Evolutionary conservation across 139 green algal genomes (phyloP).

Genomic region (Tetraselmis striata): DNA sequence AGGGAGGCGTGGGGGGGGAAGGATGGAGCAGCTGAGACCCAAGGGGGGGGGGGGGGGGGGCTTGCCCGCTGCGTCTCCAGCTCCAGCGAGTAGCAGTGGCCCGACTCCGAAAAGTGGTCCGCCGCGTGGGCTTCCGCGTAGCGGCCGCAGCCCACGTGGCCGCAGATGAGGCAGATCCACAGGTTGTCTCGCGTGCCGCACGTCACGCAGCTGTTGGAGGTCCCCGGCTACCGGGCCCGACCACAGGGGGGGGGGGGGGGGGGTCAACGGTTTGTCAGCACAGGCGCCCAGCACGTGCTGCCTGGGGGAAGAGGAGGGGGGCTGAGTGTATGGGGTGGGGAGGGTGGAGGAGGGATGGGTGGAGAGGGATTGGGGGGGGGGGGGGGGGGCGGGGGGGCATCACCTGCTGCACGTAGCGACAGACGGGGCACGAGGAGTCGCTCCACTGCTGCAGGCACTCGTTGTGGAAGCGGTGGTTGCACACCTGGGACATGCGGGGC

Average conservation of each 20-base stretch:
- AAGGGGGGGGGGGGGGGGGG: too few species aligned
- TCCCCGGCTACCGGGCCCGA: neutral
- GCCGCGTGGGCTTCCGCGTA: constrained; percentile 76
- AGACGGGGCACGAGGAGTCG: constrained; percentile 87
- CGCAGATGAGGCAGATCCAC: constrained; percentile 99
- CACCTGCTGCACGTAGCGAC: constrained; percentile 61
- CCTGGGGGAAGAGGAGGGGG: too few species aligned
- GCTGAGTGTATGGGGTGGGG: too few species aligned
- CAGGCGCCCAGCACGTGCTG: too few species aligned
- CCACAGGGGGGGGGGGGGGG: constrained; percentile 32
- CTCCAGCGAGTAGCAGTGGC: constrained; percentile 92
- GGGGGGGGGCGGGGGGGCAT: too few species aligned
- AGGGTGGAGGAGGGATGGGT: too few species aligned
- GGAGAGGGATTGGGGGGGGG: too few species aligned
- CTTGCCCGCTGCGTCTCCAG: constrained; percentile 75
- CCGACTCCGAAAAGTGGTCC: constrained; percentile 72
- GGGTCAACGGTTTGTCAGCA: constrained; percentile 24
- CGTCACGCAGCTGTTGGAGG: constrained; percentile 40
- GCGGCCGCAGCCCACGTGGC: constrained; percentile 87
- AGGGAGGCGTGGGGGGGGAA: too few species aligned
- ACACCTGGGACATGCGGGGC: constrained; percentile 71
- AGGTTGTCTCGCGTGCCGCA: constrained; percentile 71
- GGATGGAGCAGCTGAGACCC: too few species aligned
- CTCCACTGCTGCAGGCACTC: constrained; percentile 87
- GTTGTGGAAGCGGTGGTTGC: constrained; percentile 93